Conservation (phyloP, 2,329 filamentous ascomycete species). For the Bretziella fagacearum region DNA sequence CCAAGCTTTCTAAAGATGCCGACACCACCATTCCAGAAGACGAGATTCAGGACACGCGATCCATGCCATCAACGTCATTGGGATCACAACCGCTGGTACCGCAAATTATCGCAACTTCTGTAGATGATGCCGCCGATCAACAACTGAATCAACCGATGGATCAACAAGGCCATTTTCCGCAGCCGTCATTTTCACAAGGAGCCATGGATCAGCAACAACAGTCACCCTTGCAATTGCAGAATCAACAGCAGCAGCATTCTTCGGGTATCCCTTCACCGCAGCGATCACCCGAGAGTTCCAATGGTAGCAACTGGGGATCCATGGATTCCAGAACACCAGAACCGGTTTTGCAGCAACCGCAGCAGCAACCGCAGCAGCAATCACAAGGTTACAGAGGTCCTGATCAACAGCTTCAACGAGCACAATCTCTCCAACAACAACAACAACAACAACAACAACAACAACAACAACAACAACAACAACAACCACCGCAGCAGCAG, state of each 20-base stretch:
- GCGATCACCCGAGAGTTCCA: conserved; percentile 9
- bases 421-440: conserved; percentile 41
- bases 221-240: conserved; percentile 2
- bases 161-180: not conserved
- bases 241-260: not conserved
- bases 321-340: not conserved
- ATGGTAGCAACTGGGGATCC: conserved; percentile 4
- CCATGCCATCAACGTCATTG: conserved; percentile 13
- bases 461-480: conserved; percentile 26
- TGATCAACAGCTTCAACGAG: conserved; percentile 44
- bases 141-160: too few species aligned
- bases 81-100: conserved; percentile 27
- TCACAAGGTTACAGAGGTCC: too few species aligned
- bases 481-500: too few species aligned
- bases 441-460: conserved; percentile 3
- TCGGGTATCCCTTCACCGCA: conserved; percentile 7
- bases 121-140: conserved; percentile 19
- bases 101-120: conserved; percentile 48
- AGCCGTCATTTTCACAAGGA: conserved; percentile 1
- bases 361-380: too few species aligned
- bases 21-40: conserved; percentile 10
- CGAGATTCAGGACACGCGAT: not conserved
- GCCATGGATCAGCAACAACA: conserved; percentile 2
- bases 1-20: conserved; percentile 31
- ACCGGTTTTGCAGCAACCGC: conserved; percentile 13